Evolutionary conservation across 1,139 yeast species (phyloP).

Genomic region (Suhomyces anneliseae): DNA sequence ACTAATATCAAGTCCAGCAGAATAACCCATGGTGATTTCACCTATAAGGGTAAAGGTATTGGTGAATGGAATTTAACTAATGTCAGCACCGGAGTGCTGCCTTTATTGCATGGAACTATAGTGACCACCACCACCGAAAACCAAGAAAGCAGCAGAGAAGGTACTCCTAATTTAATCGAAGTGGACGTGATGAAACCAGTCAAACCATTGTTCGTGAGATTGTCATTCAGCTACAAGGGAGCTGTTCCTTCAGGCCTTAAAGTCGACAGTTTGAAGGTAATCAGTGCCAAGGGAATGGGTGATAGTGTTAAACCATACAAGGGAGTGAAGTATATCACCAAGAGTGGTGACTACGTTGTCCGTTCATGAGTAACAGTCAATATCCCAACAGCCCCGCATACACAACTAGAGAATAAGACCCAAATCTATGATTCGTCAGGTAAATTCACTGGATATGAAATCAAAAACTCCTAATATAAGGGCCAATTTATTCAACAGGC

Average conservation of each 20-base stretch:
- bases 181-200: slow-evolving; percentile 15
- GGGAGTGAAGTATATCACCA: slow-evolving; percentile 83
- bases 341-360: slow-evolving; percentile 59
- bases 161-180: slow-evolving; percentile 10
- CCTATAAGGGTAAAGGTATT: slow-evolving; percentile 48
- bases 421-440: too few relatives aligned
- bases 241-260: slow-evolving; percentile 73
- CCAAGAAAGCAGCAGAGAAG: slow-evolving; percentile 2
- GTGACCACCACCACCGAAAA: slow-evolving; percentile 18
- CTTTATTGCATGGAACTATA: slow-evolving; percentile 62
- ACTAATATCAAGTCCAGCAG: slow-evolving; percentile 51
- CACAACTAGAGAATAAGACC: too few relatives aligned
- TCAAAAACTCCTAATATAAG: too few relatives aligned
- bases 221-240: slow-evolving; percentile 66
- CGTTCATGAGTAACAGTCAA: slow-evolving; percentile 1
- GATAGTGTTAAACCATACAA: slow-evolving; percentile 78
- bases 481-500: too few relatives aligned
- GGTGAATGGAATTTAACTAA: slow-evolving; percentile 75
- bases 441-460: too few relatives aligned
- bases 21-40: slow-evolving; percentile 72
- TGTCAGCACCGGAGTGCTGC: slow-evolving; percentile 64
- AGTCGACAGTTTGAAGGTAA: slow-evolving; percentile 64
- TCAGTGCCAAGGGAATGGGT: slow-evolving; percentile 57
- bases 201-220: slow-evolving; percentile 53
- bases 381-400: too few relatives aligned